Evolutionary conservation across 495 filamentous ascomycete genomes (phyloP), one percentile per base, ranked within the genome.

Genomic region (Usnea hakonensis): DNA sequence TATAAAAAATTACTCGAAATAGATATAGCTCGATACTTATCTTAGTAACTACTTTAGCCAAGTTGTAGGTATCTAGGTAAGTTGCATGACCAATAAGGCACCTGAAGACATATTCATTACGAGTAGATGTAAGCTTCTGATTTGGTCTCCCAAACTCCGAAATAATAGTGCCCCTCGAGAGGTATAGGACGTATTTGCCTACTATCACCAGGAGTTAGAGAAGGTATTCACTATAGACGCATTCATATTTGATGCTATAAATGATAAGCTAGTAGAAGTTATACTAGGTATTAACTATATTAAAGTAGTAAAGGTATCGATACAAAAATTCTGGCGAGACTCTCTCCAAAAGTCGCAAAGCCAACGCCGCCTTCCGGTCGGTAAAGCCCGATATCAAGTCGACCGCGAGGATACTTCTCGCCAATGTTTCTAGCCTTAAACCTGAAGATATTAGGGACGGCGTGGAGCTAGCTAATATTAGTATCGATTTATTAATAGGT

Each of bases 401-500:
- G 13, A 68, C 67, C 40, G 64, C 74, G 2, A 71, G 68, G 30
- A 59, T 41, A 5, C 56, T 77, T 11, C 33, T 79, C 8, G 70
- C 65, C 0, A 68, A 77, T 1, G 46, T 82, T 5, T 78, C 75
- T 30, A 79, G 80, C 1, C 59, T 83, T 0, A 75, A 80, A 23
- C 52, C 68, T 0, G 58, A 68, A 3, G 78, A 81, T 21, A 77
- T 84, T 9, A 58, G 68, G 9, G 62, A 67, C 21, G 69, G 77
- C 30, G 69, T 65, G 1, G 65, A 73, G 5, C 69, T 83, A 28
- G 74, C 73, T 9, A 78, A 83, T 21, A 40, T 81, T 11, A 81
- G 82, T 0, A 79, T 85, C 17, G 82, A 85, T 59, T 85, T 81
- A 0, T 70, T 85, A 0, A 75, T 81, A 69, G 78, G 76, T 0